A percentile compares a stretch with the other conserved stretches of the same genome.
phyloP scores from a whole-genome alignment of 495 filamentous ascomycete species.

The Penicillium roqueforti region DNA sequence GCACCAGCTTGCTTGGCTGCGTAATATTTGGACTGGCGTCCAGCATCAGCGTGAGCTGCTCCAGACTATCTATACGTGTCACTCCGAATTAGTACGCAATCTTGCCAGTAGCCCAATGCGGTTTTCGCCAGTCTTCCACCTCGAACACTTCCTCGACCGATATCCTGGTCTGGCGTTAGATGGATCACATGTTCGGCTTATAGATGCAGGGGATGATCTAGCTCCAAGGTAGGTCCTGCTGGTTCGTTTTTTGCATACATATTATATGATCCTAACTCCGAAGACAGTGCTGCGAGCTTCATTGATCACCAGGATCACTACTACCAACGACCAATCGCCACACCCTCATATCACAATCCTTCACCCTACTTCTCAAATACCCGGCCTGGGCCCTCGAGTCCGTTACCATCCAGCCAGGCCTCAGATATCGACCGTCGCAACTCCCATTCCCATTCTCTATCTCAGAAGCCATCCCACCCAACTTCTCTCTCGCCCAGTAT shows the following conservation, averaged over 20 bases:
- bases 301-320: constrained; percentile 22
- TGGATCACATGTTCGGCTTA: constrained; percentile 51
- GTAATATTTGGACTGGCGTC: constrained; percentile 69
- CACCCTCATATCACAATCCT: constrained; percentile 14
- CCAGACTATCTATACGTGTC: constrained; percentile 66
- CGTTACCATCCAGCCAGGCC: constrained; percentile 11
- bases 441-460: constrained; percentile 4
- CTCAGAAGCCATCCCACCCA: constrained; percentile 5
- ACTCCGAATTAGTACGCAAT: constrained; percentile 68
- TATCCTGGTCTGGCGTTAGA: constrained; percentile 56
- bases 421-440: constrained; percentile 13
- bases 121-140: constrained; percentile 73
- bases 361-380: constrained; percentile 12
- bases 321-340: constrained; percentile 18
- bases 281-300: constrained; percentile 1
- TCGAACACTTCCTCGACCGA: constrained; percentile 83
- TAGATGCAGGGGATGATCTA: constrained; percentile 50
- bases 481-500: constrained; percentile 16
- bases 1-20: constrained; percentile 69
- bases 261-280: neutral
- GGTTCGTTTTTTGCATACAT: neutral
- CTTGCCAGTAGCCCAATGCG: constrained; percentile 60
- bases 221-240: constrained; percentile 37
- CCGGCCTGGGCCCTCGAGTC: constrained; percentile 10
- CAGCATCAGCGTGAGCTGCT: constrained; percentile 76